A percentile compares a stretch with the other conserved stretches of the same genome.
Evolutionary conservation across 2,329 filamentous ascomycete species (phyloP).

Genomic region (Colletotrichum tropicale): DNA sequence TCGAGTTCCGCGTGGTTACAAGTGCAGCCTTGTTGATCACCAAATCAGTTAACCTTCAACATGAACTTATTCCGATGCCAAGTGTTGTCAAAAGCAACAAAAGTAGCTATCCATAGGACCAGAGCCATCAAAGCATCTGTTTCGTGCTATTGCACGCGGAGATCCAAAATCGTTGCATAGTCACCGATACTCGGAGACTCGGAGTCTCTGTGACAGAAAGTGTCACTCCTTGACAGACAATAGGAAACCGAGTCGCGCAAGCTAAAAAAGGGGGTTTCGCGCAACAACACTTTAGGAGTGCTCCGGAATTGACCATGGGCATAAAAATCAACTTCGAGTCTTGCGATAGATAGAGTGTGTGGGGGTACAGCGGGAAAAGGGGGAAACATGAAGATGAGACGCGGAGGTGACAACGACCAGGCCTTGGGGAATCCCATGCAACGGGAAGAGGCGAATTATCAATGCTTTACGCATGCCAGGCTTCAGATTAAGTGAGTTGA

Average conservation of each 20-base stretch:
- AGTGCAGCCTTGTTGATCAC: neutral
- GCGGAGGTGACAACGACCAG: neutral
- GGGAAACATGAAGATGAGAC: slow-evolving; percentile 15
- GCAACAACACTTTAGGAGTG: neutral
- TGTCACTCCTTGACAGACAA: neutral
- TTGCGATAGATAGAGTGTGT: neutral
- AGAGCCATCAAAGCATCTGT: neutral
- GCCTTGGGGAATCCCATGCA: neutral
- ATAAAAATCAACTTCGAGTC: neutral
- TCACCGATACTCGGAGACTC: neutral
- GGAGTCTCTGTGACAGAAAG: neutral
- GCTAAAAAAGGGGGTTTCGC: neutral
- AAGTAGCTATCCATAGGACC: neutral
- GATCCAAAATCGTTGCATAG: neutral
- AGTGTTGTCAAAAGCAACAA: neutral
- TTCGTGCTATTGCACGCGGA: neutral
- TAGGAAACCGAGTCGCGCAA: neutral
- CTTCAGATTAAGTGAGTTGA: slow-evolving; percentile 67
- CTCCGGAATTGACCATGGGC: neutral
- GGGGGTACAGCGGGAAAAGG: neutral
- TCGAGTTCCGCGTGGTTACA: neutral
- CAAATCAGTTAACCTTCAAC: neutral
- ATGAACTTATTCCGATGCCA: neutral
- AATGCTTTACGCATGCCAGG: slow-evolving; percentile 29
- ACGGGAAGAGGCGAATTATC: neutral